These are phyloP conservation scores for Rhizopus arrhizus DNA, from an alignment of 371 early-diverging fungal genomes.

Conservation along the genomic window DNA sequence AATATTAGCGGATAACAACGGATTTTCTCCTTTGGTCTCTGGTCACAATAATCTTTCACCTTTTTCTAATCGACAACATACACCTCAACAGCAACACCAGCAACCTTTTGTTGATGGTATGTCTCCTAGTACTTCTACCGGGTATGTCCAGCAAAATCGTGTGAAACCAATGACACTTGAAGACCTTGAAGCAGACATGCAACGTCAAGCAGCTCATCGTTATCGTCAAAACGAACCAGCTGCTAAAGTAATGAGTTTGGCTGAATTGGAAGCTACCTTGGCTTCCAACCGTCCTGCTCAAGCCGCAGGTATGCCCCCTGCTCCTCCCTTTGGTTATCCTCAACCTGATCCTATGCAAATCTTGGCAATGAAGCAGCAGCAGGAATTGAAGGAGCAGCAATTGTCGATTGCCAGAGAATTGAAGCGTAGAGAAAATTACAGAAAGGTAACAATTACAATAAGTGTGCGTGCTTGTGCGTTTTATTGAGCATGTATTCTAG, in stretches of 20 bases:
- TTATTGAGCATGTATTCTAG: slow-evolving; percentile 32
- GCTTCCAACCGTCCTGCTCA: slow-evolving; percentile 24
- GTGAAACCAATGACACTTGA: slow-evolving; percentile 43
- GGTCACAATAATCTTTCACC: slow-evolving; percentile 25
- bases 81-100: slow-evolving; percentile 27
- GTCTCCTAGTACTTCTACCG: slow-evolving; percentile 28
- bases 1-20: slow-evolving; percentile 19
- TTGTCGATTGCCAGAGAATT: slow-evolving; percentile 41
- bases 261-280: slow-evolving; percentile 72
- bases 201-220: slow-evolving; percentile 35
- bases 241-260: slow-evolving; percentile 62
- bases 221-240: slow-evolving; percentile 29
- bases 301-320: slow-evolving; percentile 1
- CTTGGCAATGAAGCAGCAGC: slow-evolving; percentile 34
- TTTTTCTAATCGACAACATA: slow-evolving; percentile 33
- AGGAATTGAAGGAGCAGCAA: slow-evolving; percentile 35
- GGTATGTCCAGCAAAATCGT: slow-evolving; percentile 31
- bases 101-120: slow-evolving; percentile 21
- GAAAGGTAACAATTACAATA: slow-evolving; percentile 34
- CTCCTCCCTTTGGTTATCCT: slow-evolving; percentile 26
- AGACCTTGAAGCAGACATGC: slow-evolving; percentile 65
- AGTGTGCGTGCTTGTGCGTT: neutral
- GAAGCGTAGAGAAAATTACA: slow-evolving; percentile 48
- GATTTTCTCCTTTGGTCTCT: slow-evolving; percentile 22
- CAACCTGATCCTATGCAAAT: slow-evolving; percentile 33